Evolutionary conservation across 2,329 filamentous ascomycete genomes (phyloP).

Genomic region (Monilinia vaccinii-corymbosi): DNA sequence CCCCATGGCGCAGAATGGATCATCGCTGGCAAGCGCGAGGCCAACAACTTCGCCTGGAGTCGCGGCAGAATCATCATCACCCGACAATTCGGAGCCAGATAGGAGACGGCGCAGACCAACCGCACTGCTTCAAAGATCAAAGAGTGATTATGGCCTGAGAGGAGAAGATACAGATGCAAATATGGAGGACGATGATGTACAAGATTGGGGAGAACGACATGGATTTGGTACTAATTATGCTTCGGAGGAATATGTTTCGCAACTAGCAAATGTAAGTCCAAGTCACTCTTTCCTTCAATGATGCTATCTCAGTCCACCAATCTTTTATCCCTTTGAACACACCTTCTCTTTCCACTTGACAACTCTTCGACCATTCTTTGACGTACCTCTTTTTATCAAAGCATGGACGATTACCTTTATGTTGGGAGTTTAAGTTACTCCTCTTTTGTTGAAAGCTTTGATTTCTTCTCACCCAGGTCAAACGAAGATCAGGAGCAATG

Average conservation of each 20-base stretch:
- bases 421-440: background rate
- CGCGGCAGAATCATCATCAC: constrained; percentile 23
- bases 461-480: background rate
- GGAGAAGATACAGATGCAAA: constrained; percentile 28
- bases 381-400: background rate
- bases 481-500: background rate
- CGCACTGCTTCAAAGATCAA: constrained; percentile 33
- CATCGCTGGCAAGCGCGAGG: constrained; percentile 2
- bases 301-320: background rate
- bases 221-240: constrained; percentile 67
- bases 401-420: constrained; percentile 3
- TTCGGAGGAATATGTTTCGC: constrained; percentile 59
- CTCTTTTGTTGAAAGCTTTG: constrained; percentile 1
- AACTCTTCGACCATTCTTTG: background rate
- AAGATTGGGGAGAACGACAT: constrained; percentile 43
- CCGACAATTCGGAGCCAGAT: constrained; percentile 25
- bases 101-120: constrained; percentile 19
- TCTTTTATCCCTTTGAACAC: background rate
- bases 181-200: constrained; percentile 22
- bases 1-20: background rate
- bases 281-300: constrained; percentile 28
- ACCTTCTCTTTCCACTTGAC: background rate
- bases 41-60: constrained; percentile 21
- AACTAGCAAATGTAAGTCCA: constrained; percentile 53
- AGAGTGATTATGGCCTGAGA: constrained; percentile 42